Conservation (phyloP, 2,329 filamentous ascomycete genomes). For the Westerdykella sp. region DNA sequence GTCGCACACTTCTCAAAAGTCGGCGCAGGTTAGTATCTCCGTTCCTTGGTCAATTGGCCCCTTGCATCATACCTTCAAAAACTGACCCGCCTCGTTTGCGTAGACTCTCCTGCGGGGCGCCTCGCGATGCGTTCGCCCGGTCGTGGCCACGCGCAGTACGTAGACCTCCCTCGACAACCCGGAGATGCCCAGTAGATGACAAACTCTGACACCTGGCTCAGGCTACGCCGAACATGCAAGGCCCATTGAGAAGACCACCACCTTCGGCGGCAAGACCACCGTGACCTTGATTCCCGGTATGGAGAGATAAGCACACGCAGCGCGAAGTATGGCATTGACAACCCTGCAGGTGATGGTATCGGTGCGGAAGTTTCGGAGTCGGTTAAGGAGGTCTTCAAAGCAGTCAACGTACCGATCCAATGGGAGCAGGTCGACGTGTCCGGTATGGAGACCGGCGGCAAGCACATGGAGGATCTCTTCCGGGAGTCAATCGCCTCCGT, state of each 20-base stretch:
- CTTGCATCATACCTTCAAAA: conserved; percentile 1
- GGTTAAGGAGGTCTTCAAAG: conserved; percentile 99
- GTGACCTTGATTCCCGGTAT: conserved; percentile 93
- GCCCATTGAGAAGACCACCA: conserved; percentile 95
- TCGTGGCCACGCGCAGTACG: conserved; percentile 52
- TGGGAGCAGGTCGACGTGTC: conserved; percentile 98
- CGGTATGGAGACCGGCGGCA: conserved; percentile 76
- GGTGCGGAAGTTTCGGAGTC: conserved; percentile 96
- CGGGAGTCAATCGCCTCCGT: conserved; percentile 91
- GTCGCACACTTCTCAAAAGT: conserved; percentile 41
- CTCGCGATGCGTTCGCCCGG: conserved; percentile 44
- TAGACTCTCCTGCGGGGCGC: conserved; percentile 54
- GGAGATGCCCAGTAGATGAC: background rate
- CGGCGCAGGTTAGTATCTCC: conserved; percentile 43
- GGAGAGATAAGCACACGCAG: conserved; percentile 20
- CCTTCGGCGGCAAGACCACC: conserved; percentile 99
- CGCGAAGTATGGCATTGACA: conserved; percentile 15
- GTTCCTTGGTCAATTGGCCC: conserved; percentile 20
- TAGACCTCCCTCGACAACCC: conserved; percentile 4
- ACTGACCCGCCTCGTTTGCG: conserved; percentile 20
- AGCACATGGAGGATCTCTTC: conserved; percentile 91
- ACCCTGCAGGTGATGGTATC: conserved; percentile 71
- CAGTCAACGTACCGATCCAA: conserved; percentile 95
- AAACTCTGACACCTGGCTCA: conserved; percentile 5
- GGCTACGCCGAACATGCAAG: conserved; percentile 64